Conservation (phyloP, 495 filamentous ascomycete species). For the Talaromyces adpressus region DNA sequence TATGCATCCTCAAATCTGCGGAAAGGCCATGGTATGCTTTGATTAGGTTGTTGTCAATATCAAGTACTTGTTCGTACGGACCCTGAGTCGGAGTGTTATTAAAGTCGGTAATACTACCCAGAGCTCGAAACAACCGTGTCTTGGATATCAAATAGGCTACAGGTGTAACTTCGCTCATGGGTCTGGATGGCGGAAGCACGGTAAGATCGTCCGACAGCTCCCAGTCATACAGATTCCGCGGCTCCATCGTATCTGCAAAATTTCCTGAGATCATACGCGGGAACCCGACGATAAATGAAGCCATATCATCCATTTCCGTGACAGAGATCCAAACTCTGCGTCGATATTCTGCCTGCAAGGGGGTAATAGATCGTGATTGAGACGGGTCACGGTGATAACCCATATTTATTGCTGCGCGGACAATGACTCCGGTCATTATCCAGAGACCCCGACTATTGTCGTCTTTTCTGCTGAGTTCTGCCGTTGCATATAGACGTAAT, state of each 20-base stretch:
- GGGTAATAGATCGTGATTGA: constrained; percentile 70
- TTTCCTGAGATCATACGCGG: constrained; percentile 79
- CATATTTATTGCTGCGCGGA: constrained; percentile 85
- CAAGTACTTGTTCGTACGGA: constrained; percentile 77
- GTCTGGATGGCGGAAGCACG: constrained; percentile 66
- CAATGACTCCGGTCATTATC: constrained; percentile 75
- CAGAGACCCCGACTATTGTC: constrained; percentile 79
- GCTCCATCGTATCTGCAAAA: constrained; percentile 79
- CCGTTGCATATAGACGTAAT: constrained; percentile 75
- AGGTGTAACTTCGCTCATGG: constrained; percentile 70
- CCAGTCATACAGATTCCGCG: constrained; percentile 88
- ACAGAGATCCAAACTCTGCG: constrained; percentile 84
- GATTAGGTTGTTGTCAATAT: constrained; percentile 50
- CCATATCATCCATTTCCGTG: constrained; percentile 70
- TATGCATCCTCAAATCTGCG: background rate
- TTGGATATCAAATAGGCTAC: constrained; percentile 86
- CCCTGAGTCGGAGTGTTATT: constrained; percentile 28
- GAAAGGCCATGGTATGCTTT: background rate
- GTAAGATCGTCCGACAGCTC: constrained; percentile 63
- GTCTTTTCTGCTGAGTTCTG: constrained; percentile 69
- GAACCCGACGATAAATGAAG: constrained; percentile 84
- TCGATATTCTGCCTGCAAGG: constrained; percentile 88
- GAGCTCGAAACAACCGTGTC: constrained; percentile 53
- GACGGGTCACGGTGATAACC: constrained; percentile 91
- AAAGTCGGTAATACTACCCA: constrained; percentile 52